Evolutionary conservation across 441 rosid species (phyloP).

Genomic region (Erodium moschatum): DNA sequence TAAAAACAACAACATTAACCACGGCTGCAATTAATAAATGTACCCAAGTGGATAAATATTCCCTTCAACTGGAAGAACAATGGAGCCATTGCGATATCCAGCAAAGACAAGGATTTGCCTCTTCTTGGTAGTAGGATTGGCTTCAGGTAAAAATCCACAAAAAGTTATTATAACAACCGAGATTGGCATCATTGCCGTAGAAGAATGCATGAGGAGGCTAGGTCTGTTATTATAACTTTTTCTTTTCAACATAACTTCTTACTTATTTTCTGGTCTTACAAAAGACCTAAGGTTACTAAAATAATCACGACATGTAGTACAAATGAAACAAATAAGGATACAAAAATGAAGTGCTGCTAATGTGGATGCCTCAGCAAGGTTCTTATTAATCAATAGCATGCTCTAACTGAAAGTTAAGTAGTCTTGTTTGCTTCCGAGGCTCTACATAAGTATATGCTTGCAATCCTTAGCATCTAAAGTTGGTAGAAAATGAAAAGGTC

Average conservation of each 20-base stretch:
- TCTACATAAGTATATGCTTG: neutral
- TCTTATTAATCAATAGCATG: neutral
- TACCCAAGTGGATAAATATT: conserved; percentile 88
- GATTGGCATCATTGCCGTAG: neutral
- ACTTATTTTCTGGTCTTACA: neutral
- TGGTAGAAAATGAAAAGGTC: neutral
- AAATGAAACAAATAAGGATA: neutral
- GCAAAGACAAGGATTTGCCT: conserved; percentile 21
- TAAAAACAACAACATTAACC: conserved; percentile 9
- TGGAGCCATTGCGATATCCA: conserved; percentile 30
- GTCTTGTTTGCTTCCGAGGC: neutral
- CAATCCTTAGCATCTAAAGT: neutral
- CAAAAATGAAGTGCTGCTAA: neutral
- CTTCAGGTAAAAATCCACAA: conserved; percentile 15
- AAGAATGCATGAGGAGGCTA: neutral
- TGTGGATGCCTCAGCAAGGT: neutral
- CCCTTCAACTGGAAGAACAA: conserved; percentile 56
- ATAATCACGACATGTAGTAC: neutral
- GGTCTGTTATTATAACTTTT: neutral
- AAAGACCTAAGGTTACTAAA: neutral
- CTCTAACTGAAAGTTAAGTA: neutral
- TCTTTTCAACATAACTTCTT: too few relatives aligned
- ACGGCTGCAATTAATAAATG: conserved; percentile 2
- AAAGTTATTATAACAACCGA: neutral
- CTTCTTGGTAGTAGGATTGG: conserved; percentile 23